Conservation (phyloP, 441 rosid genomes). For the Syzygium malaccense region DNA sequence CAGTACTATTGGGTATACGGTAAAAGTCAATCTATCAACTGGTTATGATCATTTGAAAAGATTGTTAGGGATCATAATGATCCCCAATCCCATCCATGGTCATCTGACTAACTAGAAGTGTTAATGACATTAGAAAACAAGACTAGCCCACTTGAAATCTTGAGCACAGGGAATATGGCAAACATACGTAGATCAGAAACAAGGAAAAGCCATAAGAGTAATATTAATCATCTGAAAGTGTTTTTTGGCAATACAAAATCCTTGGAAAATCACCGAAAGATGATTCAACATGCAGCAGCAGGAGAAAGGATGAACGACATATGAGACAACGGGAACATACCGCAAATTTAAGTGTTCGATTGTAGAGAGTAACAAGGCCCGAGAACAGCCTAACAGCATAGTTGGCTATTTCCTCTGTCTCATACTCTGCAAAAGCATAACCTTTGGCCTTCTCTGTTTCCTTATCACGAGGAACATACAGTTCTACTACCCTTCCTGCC, state of each 20-base stretch:
- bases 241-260: neutral
- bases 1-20: neutral
- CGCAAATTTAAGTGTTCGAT: constrained; percentile 71
- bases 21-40: neutral
- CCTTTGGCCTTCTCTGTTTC: constrained; percentile 87
- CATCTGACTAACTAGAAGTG: neutral
- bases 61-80: neutral
- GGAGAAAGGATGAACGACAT: neutral
- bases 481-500: constrained; percentile 74
- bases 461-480: constrained; percentile 73
- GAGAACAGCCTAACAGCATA: constrained; percentile 89
- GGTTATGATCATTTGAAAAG: neutral
- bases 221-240: neutral
- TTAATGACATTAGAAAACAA: neutral
- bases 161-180: neutral
- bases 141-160: neutral
- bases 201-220: neutral
- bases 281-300: neutral
- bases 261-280: neutral
- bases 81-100: neutral
- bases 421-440: constrained; percentile 83
- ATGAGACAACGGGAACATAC: constrained; percentile 22
- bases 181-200: neutral
- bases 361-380: constrained; percentile 76
- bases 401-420: constrained; percentile 71